Percentiles rank a stretch among this genome's conserved stretches.
Evolutionary conservation across 441 rosid species (phyloP).

Genomic region (Mallotus repandus): DNA sequence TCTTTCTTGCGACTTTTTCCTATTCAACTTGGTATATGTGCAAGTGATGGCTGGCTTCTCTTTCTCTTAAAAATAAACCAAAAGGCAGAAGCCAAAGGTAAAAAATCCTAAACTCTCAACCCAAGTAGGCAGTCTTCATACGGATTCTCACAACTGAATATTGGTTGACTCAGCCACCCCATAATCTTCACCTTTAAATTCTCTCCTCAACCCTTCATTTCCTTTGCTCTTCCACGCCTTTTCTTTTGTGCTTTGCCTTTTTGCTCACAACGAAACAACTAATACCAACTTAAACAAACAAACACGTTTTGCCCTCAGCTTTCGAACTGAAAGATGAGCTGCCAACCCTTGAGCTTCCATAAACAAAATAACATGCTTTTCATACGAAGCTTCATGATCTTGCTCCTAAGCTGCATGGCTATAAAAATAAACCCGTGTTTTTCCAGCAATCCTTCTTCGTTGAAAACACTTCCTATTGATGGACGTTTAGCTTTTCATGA

Average conservation of each 20-base stretch:
- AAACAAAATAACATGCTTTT: constrained; percentile 47
- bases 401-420: constrained; percentile 66
- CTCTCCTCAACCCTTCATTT: constrained; percentile 41
- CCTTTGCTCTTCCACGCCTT: constrained; percentile 32
- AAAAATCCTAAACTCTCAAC: constrained; percentile 45
- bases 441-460: constrained; percentile 59
- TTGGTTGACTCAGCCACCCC: constrained; percentile 61
- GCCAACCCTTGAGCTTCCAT: constrained; percentile 38
- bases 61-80: constrained; percentile 14
- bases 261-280: constrained; percentile 20
- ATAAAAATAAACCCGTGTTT: constrained; percentile 56
- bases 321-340: constrained; percentile 40
- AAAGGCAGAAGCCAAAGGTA: constrained; percentile 34
- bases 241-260: constrained; percentile 16
- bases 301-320: constrained; percentile 24
- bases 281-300: constrained; percentile 21
- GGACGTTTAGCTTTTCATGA: constrained; percentile 73
- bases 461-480: constrained; percentile 53
- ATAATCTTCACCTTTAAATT: constrained; percentile 45
- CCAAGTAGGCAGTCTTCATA: constrained; percentile 65
- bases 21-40: constrained; percentile 55
- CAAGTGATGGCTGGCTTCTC: constrained; percentile 66
- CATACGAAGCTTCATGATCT: constrained; percentile 50
- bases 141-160: constrained; percentile 54
- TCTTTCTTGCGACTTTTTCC: constrained; percentile 53